Evolutionary conservation across 2,329 filamentous ascomycete genomes (phyloP), one percentile per base, ranked within the genome.

Genomic region (Hypoxylon sp.): DNA sequence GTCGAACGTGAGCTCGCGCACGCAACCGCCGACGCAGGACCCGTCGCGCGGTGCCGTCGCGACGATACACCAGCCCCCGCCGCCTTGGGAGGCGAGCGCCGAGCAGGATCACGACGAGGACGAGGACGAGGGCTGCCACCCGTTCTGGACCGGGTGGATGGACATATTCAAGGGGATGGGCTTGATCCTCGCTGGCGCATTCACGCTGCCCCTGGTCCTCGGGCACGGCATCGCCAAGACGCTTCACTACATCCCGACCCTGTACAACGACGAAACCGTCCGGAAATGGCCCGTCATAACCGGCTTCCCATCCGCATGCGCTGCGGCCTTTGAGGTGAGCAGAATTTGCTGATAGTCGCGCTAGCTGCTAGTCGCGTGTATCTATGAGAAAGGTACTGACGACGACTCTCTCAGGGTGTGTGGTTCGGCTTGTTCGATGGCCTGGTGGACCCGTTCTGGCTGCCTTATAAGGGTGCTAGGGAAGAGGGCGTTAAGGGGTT

Each of bases 71-170:
- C 50, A 47, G 20, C 52, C 55, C 5, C 49, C 55, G 1, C 48
- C 62, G 23, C 55, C 55, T 23, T 55, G 52, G 62, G 62, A 60
- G 17, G 46, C 53, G 15, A 8, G n/a, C 11, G 40, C 48, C 10
- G 42, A 27, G 3, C 17, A 15, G 9, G 18, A n/a, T n/a, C 20
- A 55, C 2, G 43, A 60, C 2, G 47, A 61, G 4, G 52, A 60
- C 3, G 24, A 48, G 2, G 55, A 62, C n/a, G 56, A 52, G 18
- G 54, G 48, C n/a, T 63, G 50, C 18, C 64, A 66, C 18, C 64
- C 64, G n/a, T 64, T 66, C 50, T 64, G 62, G 64, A 55, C 48
- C 13, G 49, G 51, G 13, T 64, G 62, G 59, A 42, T 43, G 27
- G 64, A 66, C 20, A 57, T 66, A 6, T 3, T 57, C 1, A 31